Evolutionary conservation across 371 early-diverging fungal species (phyloP).

Genomic region (Quaeritorhiza haematococci): DNA sequence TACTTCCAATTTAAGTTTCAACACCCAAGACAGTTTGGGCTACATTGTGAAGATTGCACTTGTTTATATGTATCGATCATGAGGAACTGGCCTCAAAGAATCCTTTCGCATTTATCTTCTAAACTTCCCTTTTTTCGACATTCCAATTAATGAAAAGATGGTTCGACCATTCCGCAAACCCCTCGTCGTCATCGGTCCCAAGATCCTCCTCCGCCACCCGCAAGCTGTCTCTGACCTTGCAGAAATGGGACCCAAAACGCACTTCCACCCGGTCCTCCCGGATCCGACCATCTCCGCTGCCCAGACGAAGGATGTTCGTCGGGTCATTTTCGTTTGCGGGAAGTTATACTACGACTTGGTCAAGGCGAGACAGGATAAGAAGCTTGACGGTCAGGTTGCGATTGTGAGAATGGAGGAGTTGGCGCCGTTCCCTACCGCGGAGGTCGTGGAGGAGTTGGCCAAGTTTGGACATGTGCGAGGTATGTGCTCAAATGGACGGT

Average conservation of each 20-base stretch:
- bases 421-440: conserved; percentile 83
- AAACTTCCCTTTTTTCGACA: neutral
- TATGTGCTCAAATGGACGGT: neutral
- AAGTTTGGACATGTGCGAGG: conserved; percentile 59
- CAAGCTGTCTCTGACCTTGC: conserved; percentile 64
- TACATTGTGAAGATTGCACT: too few species aligned
- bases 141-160: too few species aligned
- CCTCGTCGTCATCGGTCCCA: conserved; percentile 82
- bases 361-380: conserved; percentile 65
- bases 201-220: conserved; percentile 68
- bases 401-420: conserved; percentile 89
- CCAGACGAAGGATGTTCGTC: conserved; percentile 6
- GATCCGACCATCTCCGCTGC: conserved; percentile 41
- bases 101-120: too few species aligned
- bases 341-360: conserved; percentile 87
- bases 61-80: too few species aligned
- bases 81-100: too few species aligned
- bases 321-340: conserved; percentile 80
- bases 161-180: conserved; percentile 85
- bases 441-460: conserved; percentile 57
- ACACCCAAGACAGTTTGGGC: neutral
- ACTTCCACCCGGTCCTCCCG: conserved; percentile 73
- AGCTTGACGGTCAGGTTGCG: conserved; percentile 47
- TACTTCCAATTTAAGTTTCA: neutral
- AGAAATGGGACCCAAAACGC: conserved; percentile 81